Base-by-base conservation (phyloP, 352 stramenopile species). In the Pythium pyrilobum region DNA sequence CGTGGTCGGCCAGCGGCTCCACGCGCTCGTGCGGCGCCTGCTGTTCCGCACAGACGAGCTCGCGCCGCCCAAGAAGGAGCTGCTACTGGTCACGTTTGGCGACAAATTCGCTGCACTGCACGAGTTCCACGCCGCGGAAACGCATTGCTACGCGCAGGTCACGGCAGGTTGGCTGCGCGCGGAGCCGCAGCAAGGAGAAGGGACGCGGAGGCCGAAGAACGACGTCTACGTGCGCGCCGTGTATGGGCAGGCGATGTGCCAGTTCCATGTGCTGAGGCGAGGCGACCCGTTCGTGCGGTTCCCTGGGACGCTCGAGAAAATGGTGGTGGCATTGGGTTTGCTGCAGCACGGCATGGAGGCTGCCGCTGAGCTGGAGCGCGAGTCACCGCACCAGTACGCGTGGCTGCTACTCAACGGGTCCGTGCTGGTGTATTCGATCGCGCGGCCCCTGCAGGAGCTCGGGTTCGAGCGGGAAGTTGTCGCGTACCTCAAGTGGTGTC, bases 331-430 rank as follows among this genome's bases (percentile, higher is more conserved):
- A 0, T 37, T 88, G 44, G 44, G 38, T 5, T 27, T 74, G 10
- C 7, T 86, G 1, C 77, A 78, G 16, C 16, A 57, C 7, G 73
- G 67, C 11, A 85, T 88, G 63, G 62, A 83, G 32, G 41, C 52
- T 0, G 64, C 75, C 2, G 48, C 80, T 2, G 32, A 55, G 8
- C 56, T 85, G 28, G 78, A 87, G 40, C 52, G 45, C 12, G 21
- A 64, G 36, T 46, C 52, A 13, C 44, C 50, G 2, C 67, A 70
- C 0, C 52, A 64, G 24, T 77, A 70, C 34, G 56, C 74, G 38
- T 90, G 80, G 74, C 56, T 90, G 11, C 63, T 81, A 5, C 55
- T 89, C 16, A 91, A 93, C 18, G 82, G 82, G 0, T 79, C 78
- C 2, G 44, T 89, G 9, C 36, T 83, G 21, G 50, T 89, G 21